These are phyloP conservation scores for Candida golubevii DNA, from an alignment of 805 yeast species.

Conservation along the genomic window DNA sequence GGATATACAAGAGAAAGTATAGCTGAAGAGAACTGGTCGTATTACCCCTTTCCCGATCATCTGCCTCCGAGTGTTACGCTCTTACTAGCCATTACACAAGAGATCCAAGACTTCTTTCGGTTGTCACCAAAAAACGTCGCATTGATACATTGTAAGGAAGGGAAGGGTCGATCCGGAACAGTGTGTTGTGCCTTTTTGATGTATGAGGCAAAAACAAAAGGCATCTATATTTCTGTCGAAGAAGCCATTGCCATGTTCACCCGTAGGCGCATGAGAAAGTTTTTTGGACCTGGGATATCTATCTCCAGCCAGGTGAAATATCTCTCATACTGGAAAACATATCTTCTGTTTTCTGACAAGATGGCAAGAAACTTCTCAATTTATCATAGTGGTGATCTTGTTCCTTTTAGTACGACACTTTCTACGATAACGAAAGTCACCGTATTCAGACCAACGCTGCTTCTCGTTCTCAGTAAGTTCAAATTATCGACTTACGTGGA, in stretches of 20 bases:
- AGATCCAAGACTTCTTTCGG: conserved; percentile 42
- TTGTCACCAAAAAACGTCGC: conserved; percentile 45
- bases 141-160: conserved; percentile 81
- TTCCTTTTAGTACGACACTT: conserved; percentile 5
- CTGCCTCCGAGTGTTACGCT: conserved; percentile 61
- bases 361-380: conserved; percentile 4
- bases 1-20: conserved; percentile 20
- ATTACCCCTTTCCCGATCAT: conserved; percentile 71
- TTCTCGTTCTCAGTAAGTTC: conserved; percentile 10
- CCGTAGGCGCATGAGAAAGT: conserved; percentile 48
- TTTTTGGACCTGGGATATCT: conserved; percentile 64
- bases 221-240: conserved; percentile 22
- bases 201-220: conserved; percentile 24
- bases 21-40: conserved; percentile 12
- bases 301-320: conserved; percentile 67
- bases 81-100: conserved; percentile 42
- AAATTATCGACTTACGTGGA: conserved; percentile 11
- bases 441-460: conserved; percentile 8
- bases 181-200: conserved; percentile 68
- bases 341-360: conserved; percentile 5
- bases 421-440: conserved; percentile 13
- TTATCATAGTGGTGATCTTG: conserved; percentile 3
- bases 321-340: conserved; percentile 48
- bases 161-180: conserved; percentile 89
- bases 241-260: conserved; percentile 55